Conservation (phyloP, 768 basidiomycete species). For the Mycena chlorophos region DNA sequence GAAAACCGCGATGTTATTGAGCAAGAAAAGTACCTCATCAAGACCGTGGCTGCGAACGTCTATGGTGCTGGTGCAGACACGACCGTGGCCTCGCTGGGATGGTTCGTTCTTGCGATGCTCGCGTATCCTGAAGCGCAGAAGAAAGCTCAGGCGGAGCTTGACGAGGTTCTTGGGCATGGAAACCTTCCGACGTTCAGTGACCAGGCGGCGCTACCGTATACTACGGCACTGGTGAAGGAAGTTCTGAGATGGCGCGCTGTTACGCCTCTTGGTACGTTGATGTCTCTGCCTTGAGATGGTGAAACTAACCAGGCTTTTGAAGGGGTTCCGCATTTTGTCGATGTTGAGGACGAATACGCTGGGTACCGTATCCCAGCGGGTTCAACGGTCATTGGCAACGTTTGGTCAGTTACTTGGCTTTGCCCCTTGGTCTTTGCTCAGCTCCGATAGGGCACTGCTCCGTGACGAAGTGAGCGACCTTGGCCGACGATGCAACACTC, state of each 20-base stretch:
- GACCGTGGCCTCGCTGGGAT: conserved; percentile 1
- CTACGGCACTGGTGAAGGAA: conserved; percentile 10
- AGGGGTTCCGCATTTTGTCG: not conserved
- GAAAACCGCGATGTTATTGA: too few species aligned
- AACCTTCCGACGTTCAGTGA: conserved; percentile 23
- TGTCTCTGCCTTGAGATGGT: not conserved
- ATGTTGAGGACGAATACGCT: too few species aligned
- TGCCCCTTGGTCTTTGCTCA: not conserved
- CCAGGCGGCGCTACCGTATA: conserved; percentile 15
- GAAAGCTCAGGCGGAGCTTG: conserved; percentile 23
- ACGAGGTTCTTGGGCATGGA: conserved; percentile 4
- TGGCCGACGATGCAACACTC: too few species aligned
- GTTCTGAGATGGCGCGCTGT: too few species aligned
- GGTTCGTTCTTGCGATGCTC: conserved; percentile 1
- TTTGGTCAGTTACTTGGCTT: not conserved
- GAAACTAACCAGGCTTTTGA: not conserved
- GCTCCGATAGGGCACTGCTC: not conserved
- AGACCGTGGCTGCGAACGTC: not conserved
- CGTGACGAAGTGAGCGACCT: not conserved
- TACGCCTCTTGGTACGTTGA: not conserved
- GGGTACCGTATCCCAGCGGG: too few species aligned
- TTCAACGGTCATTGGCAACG: too few species aligned
- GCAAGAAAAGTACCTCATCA: too few species aligned
- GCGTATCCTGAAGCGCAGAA: not conserved
- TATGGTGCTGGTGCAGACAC: not conserved